Base-by-base conservation (phyloP, 768 basidiomycete species). In the Cystoderma amianthinum region DNA sequence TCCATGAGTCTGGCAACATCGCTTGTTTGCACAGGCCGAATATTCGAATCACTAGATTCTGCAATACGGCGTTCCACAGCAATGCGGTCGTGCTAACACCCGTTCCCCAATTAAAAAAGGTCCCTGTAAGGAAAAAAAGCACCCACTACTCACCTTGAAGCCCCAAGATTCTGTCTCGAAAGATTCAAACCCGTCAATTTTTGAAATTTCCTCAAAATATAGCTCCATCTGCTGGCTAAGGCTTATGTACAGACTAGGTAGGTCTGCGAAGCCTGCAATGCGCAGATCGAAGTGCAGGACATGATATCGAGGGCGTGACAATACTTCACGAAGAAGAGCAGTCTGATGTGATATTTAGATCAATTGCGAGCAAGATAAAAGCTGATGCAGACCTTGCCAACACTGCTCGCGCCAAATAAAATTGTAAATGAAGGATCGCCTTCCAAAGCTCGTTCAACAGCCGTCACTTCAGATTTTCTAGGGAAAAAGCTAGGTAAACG, bases 1-100 rank as follows among this genome's bases (percentile, higher is more conserved):
- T 90, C 89, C 85, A 92, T 87, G 12, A 91, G 64, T 15, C 86
- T 71, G 5, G 88, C 85, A 30, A 91, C 66, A 50, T 92, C 89
- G 49, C 85, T 82, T 2, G 87, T 85, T 57, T 74, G 78, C 43
- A 91, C 71, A 41, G 68, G 65, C 37, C 69, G 72, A 1, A 67
- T 59, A 19, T 65, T 68, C 6, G 58, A 36, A 21, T 51, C 65
- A 13, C 63, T 59, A 13, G 62, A 58, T 18, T 81, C 78, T 1
- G 65, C 54, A 13, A 79, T 54, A 25, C 84, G 71, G 36, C 76
- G 75, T 57, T 86, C 82, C 13, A 90, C 77, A 36, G 69, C 79
- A 11, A 83, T 56, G n/a, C 87, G 78, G 52, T 88, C 85, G 43
- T 89, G 80, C 84, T 91, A 51, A 28, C 35, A n/a, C n/a, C n/a